phyloP scores from a whole-genome alignment of 495 filamentous ascomycete species.

The Hypoxylon subgilvum region DNA sequence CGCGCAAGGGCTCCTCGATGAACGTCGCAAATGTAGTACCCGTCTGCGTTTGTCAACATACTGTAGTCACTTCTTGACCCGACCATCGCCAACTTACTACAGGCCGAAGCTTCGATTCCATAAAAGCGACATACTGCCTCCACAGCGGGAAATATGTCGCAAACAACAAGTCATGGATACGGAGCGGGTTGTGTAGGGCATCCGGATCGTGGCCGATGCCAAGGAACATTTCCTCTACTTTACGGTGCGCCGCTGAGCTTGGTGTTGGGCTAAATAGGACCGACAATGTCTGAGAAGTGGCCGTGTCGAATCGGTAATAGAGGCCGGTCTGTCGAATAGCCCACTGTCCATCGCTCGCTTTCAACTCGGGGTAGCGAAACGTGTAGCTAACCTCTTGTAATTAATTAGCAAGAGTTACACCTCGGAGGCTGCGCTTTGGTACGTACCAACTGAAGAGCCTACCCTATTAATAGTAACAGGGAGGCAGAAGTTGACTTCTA shows the following conservation, averaged over 20 bases:
- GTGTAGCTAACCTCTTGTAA: slow-evolving; percentile 49
- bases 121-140: slow-evolving; percentile 46
- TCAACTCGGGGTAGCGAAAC: slow-evolving; percentile 50
- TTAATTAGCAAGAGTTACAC: background rate
- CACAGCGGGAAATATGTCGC: slow-evolving; percentile 48
- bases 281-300: slow-evolving; percentile 40
- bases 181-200: slow-evolving; percentile 26
- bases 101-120: slow-evolving; percentile 45
- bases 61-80: slow-evolving; percentile 6
- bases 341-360: slow-evolving; percentile 44
- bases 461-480: slow-evolving; percentile 33
- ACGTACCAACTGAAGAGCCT: slow-evolving; percentile 39
- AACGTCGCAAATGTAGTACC: slow-evolving; percentile 41
- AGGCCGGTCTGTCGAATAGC: slow-evolving; percentile 52
- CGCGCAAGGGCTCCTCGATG: slow-evolving; percentile 42
- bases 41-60: slow-evolving; percentile 18
- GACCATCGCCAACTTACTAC: slow-evolving; percentile 31
- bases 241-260: slow-evolving; percentile 39
- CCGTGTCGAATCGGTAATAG: slow-evolving; percentile 47
- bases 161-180: slow-evolving; percentile 48
- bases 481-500: slow-evolving; percentile 49
- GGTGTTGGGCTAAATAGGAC: slow-evolving; percentile 47
- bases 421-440: background rate
- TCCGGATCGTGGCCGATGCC: slow-evolving; percentile 3
- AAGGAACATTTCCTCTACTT: slow-evolving; percentile 29